Evolutionary conservation across 352 stramenopile genomes (phyloP), one percentile per base, ranked within the genome.

Genomic region (Phytophthora pinifolia): DNA sequence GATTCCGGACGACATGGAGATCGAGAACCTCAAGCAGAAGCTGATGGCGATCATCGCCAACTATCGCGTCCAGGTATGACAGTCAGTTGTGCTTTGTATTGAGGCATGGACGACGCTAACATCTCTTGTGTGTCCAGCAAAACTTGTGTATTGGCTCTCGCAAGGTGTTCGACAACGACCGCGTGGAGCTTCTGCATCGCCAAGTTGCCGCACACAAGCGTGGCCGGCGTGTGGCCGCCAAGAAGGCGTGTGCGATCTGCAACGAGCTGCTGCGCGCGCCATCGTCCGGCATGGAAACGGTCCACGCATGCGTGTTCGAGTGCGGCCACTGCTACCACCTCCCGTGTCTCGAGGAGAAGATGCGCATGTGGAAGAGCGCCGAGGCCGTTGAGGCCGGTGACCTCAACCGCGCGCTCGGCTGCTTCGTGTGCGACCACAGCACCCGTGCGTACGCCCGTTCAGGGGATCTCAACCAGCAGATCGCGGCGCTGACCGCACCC

Each of bases 361-460:
- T 87, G 75, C 80, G 82, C n/a, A 87, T 92, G 73, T 92, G 84
- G 81, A 92, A 91, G 61, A 81, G 71, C n/a, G 44, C 73, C 2
- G 70, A 87, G 27, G 68, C 72, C 1, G 69, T 88, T 2, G 67
- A 76, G 31, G 59, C 70, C 12, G 67, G 71, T 6, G 65, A 88
- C 38, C 22, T 82, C 17, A 77, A 59, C 14, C 61, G 75, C 10
- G 63, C 74, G 9, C 72, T 90, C 3, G 81, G 81, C 7, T 94
- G 84, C 65, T 92, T 92, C 56, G 76, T 92, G 27, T 94, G 84
- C 48, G 81, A 94, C 57, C 81, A 94, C 73, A 87, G 69, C 45
- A 87, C 76, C 9, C 75, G 81, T 0, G 74, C 74, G 10, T 77
- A 82, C 35, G 81, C 81, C 12, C 67, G 72, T 17, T 73, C 71